Conservation (phyloP, 441 rosid genomes). For the Daphne laureola region DNA sequence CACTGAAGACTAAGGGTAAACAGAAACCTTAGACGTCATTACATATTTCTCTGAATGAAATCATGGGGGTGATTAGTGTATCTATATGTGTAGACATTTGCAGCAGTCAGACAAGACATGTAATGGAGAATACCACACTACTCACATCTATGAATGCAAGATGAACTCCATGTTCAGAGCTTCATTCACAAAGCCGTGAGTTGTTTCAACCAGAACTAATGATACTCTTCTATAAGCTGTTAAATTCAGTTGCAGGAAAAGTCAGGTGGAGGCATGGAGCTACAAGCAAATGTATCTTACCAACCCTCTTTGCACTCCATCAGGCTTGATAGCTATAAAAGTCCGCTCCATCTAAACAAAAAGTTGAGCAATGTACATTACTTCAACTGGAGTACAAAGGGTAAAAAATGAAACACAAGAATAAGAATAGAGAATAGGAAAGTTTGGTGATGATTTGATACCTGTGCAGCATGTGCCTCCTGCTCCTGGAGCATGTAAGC, state of each 20-base stretch:
- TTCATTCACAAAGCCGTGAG: too few relatives aligned
- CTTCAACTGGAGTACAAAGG: background rate
- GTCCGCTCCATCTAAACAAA: slow-evolving; percentile 74
- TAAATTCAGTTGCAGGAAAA: too few relatives aligned
- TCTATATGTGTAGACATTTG: too few relatives aligned
- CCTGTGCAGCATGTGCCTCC: slow-evolving; percentile 91
- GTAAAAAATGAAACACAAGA: background rate
- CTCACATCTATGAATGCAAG: too few relatives aligned
- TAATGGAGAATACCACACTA: too few relatives aligned
- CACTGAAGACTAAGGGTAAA: slow-evolving; percentile 6
- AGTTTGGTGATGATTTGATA: slow-evolving; percentile 19
- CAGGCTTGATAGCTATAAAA: slow-evolving; percentile 97
- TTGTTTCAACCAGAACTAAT: too few relatives aligned
- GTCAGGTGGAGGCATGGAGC: too few relatives aligned
- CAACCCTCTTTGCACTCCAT: slow-evolving; percentile 95
- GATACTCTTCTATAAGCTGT: too few relatives aligned
- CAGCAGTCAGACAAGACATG: too few relatives aligned
- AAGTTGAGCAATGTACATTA: background rate
- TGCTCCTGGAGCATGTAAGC: slow-evolving; percentile 85
- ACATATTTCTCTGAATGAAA: too few relatives aligned
- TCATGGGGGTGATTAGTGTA: too few relatives aligned
- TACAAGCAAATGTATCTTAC: slow-evolving; percentile 25
- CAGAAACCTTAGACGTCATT: background rate
- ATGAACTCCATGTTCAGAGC: too few relatives aligned
- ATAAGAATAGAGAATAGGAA: background rate